phyloP scores from a whole-genome alignment of 352 stramenopile species.

The Thraustochytrium sp. region DNA sequence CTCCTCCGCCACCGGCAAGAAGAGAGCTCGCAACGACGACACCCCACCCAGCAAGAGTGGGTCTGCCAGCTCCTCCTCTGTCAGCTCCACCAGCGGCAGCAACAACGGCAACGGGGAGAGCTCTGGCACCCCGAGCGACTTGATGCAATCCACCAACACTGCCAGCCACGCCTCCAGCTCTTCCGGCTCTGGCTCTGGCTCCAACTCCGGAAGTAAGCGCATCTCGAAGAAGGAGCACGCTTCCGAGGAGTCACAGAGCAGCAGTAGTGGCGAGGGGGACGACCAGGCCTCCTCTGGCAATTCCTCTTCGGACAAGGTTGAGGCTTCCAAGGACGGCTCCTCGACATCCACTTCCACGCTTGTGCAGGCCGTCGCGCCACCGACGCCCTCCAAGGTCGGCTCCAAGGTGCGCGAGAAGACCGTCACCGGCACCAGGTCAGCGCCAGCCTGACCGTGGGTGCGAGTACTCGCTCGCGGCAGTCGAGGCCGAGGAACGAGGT shows the following conservation, averaged over 20 bases:
- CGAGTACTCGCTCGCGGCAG: no score
- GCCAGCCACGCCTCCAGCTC: no score
- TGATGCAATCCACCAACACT: no score
- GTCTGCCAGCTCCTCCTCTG: background rate
- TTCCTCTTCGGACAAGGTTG: background rate
- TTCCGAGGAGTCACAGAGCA: no score
- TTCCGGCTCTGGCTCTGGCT: conserved; percentile 6
- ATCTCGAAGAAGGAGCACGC: background rate
- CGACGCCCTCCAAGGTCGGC: background rate
- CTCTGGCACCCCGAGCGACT: background rate
- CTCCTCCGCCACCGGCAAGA: background rate
- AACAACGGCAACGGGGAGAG: background rate
- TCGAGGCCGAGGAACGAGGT: no score
- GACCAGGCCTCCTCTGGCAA: no score
- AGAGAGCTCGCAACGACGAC: background rate
- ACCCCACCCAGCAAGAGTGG: conserved; percentile 6
- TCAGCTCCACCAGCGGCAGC: background rate
- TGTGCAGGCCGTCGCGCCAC: background rate
- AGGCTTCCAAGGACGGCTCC: background rate
- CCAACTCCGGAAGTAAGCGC: background rate
- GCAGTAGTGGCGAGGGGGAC: no score
- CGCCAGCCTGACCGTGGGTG: no score
- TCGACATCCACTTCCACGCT: background rate
- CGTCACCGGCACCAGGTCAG: background rate
- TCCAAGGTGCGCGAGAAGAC: background rate